These are phyloP conservation scores for Aspergillus wentii DNA, from an alignment of 495 filamentous ascomycete species.

Conservation along the genomic window DNA sequence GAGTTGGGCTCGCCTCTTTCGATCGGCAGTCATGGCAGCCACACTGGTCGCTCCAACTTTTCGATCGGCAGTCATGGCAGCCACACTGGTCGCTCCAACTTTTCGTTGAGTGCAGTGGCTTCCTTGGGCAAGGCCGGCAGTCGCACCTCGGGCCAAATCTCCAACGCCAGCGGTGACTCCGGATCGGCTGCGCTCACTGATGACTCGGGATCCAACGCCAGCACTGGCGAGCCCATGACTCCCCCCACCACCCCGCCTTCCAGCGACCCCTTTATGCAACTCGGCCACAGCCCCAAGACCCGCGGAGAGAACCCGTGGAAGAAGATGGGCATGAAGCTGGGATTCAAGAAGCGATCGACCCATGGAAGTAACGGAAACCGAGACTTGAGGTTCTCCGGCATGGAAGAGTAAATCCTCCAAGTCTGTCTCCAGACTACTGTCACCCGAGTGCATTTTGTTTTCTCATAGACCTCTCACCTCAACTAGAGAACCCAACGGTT, in stretches of 20 bases:
- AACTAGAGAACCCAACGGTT: no score
- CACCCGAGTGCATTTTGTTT: conserved; percentile 10
- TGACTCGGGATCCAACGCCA: conserved; percentile 44
- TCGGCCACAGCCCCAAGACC: conserved; percentile 47
- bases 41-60: conserved; percentile 24
- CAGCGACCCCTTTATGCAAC: conserved; percentile 45
- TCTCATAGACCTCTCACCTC: no score
- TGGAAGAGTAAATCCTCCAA: conserved; percentile 24
- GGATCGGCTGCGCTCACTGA: conserved; percentile 36
- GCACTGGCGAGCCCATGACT: conserved; percentile 70
- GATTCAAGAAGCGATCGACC: conserved; percentile 57
- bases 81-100: conserved; percentile 23
- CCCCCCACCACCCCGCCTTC: conserved; percentile 82
- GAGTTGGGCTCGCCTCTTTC: conserved; percentile 28
- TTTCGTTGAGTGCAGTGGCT: conserved; percentile 29
- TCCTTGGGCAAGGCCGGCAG: conserved; percentile 26
- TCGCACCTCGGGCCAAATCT: conserved; percentile 30
- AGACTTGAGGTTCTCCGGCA: conserved; percentile 26
- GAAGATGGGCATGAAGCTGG: conserved; percentile 76
- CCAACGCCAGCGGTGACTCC: conserved; percentile 35
- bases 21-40: conserved; percentile 13
- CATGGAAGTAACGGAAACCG: conserved; percentile 26
- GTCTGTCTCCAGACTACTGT: background rate
- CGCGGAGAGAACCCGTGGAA: conserved; percentile 67
- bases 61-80: no score